Conservation (phyloP, 768 basidiomycete species). For the Lentinula edodes region DNA sequence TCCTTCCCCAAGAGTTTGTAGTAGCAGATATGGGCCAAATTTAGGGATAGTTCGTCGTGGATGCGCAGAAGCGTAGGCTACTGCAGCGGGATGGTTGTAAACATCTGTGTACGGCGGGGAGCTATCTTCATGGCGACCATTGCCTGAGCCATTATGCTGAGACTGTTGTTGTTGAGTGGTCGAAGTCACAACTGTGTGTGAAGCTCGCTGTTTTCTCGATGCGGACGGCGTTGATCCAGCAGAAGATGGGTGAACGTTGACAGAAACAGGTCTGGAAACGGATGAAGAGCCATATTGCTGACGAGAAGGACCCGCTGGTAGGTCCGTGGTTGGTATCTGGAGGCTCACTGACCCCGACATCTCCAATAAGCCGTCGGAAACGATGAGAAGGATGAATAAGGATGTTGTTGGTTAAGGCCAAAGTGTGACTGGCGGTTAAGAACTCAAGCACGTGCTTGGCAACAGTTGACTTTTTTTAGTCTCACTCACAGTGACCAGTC, state of each 20-base stretch:
- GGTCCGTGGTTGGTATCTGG: conserved; percentile 1
- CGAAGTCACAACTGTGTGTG: conserved; percentile 61
- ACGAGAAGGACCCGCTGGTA: background rate
- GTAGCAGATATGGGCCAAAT: conserved; percentile 92
- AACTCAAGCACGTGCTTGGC: background rate
- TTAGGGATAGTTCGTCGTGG: conserved; percentile 83
- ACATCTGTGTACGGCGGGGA: conserved; percentile 60
- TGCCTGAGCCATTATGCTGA: conserved; percentile 21
- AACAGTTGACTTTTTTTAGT: background rate
- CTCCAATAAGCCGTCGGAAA: background rate
- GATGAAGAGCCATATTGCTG: conserved; percentile 19
- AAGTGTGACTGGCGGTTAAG: background rate
- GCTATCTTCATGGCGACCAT: conserved; percentile 33
- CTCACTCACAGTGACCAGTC: too few species aligned
- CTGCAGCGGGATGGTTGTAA: conserved; percentile 78
- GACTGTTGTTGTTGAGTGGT: conserved; percentile 31
- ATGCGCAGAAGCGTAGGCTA: conserved; percentile 78
- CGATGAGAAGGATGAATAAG: background rate
- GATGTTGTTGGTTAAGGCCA: background rate
- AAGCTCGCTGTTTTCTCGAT: conserved; percentile 61
- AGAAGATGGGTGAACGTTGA: conserved; percentile 47
- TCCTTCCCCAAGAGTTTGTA: conserved; percentile 96
- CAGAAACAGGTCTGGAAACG: conserved; percentile 52
- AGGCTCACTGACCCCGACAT: conserved; percentile 5
- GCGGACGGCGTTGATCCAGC: conserved; percentile 30